A percentile compares a stretch with the other conserved stretches of the same genome.
Evolutionary conservation across 1,284 basidiomycete species (phyloP).

Genomic region (Prillingera fragicola): DNA sequence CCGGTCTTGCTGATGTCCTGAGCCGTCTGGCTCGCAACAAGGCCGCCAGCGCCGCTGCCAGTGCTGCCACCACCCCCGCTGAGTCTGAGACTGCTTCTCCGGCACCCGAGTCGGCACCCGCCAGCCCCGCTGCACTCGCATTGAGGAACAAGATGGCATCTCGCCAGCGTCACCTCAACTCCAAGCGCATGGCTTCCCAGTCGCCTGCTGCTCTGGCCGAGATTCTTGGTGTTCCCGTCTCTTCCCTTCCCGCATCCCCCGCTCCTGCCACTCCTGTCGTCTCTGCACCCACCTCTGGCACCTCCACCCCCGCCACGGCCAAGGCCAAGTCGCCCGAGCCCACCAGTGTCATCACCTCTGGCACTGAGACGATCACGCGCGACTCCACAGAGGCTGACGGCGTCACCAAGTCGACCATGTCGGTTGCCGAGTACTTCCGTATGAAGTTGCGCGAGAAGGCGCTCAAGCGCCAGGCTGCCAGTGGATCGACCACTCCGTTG

Average conservation of each 20-base stretch:
- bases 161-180: constrained; percentile 39
- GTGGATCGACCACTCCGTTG: constrained; percentile 11
- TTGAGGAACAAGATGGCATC: constrained; percentile 44
- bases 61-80: constrained; percentile 19
- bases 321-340: constrained; percentile 16
- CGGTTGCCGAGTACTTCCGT: constrained; percentile 46
- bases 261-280: too few relatives aligned
- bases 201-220: constrained; percentile 47
- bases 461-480: constrained; percentile 31
- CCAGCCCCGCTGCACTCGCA: constrained; percentile 24
- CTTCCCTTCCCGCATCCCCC: constrained; percentile 30
- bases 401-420: constrained; percentile 32
- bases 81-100: constrained; percentile 11
- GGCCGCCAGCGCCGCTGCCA: constrained; percentile 14
- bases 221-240: constrained; percentile 44
- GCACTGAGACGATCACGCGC: constrained; percentile 27
- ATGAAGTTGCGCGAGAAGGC: constrained; percentile 46
- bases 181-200: constrained; percentile 42
- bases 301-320: constrained; percentile 20
- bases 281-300: constrained; percentile 10
- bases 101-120: constrained; percentile 15
- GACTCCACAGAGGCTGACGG: too few relatives aligned
- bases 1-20: constrained; percentile 45
- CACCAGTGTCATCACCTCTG: constrained; percentile 9
- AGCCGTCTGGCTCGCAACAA: constrained; percentile 31